phyloP scores from a whole-genome alignment of 2,329 filamentous ascomycete species.

The Stachybotrys elegans region DNA sequence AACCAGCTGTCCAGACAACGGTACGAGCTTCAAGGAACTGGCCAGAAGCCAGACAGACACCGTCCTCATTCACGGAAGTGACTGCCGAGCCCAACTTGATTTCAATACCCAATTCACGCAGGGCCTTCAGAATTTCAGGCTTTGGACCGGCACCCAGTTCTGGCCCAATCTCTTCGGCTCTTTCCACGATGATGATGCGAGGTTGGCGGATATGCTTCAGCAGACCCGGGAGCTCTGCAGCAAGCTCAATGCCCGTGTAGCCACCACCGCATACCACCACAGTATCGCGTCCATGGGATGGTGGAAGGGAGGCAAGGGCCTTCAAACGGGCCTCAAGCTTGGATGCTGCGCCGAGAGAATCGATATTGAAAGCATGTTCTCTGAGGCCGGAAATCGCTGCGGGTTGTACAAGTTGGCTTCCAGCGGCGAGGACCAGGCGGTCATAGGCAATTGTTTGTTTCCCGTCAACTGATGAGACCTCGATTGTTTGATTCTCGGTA shows the following conservation, averaged over 20 bases:
- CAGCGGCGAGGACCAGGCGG: constrained; percentile 28
- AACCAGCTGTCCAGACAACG: constrained; percentile 29
- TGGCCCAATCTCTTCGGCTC: constrained; percentile 19
- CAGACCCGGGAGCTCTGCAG: constrained; percentile 23
- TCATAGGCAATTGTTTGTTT: constrained; percentile 18
- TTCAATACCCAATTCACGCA: constrained; percentile 22
- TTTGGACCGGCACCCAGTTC: constrained; percentile 25
- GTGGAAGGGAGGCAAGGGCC: constrained; percentile 15
- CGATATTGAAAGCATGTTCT: constrained; percentile 27
- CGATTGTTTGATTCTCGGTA: constrained; percentile 5
- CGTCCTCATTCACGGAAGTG: constrained; percentile 14
- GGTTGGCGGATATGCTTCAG: constrained; percentile 15
- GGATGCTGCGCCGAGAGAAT: constrained; percentile 19
- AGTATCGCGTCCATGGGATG: constrained; percentile 21
- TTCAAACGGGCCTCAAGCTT: constrained; percentile 23
- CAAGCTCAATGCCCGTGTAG: constrained; percentile 29
- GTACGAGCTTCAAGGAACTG: constrained; percentile 26
- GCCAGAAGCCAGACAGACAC: constrained; percentile 20
- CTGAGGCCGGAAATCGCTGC: constrained; percentile 21
- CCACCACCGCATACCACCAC: constrained; percentile 25
- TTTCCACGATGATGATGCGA: constrained; percentile 22
- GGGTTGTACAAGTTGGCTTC: constrained; percentile 23
- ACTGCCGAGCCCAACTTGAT: constrained; percentile 22
- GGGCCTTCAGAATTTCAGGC: constrained; percentile 22
- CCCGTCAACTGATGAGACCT: constrained; percentile 1